Conservation (phyloP, 75 land plant species). For the Adiantum capillusveneris region DNA sequence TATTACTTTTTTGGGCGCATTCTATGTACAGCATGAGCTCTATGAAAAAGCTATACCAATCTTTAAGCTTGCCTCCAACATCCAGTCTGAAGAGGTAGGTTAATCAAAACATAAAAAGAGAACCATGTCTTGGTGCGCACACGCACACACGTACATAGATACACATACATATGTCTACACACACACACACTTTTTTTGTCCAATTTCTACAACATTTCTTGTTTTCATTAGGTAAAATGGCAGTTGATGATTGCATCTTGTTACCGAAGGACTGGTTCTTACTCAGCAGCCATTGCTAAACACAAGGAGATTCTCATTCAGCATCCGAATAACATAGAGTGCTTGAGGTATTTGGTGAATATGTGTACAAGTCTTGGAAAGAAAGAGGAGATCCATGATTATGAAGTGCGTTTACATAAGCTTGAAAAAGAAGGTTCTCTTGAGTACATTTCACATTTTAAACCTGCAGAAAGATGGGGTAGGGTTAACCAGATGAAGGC, state of each 20-base stretch:
- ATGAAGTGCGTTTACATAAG: slow-evolving; percentile 22
- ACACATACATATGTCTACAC: too few relatives aligned
- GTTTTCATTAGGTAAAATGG: slow-evolving; percentile 47
- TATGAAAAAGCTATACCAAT: slow-evolving; percentile 42
- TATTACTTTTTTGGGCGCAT: slow-evolving; percentile 27
- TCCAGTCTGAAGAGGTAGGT: slow-evolving; percentile 38
- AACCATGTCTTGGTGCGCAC: too few relatives aligned
- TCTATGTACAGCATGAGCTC: slow-evolving; percentile 32
- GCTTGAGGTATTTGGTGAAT: slow-evolving; percentile 26
- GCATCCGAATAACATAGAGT: slow-evolving; percentile 34
- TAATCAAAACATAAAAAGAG: too few relatives aligned
- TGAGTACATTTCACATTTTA: too few relatives aligned
- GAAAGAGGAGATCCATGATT: slow-evolving; percentile 18
- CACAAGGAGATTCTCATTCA: slow-evolving; percentile 22
- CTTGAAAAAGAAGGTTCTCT: slow-evolving; percentile 11
- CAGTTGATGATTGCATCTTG: slow-evolving; percentile 32
- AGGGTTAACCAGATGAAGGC: too few relatives aligned
- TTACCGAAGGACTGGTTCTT: slow-evolving; percentile 23
- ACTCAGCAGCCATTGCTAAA: slow-evolving; percentile 24
- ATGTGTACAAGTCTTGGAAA: slow-evolving; percentile 35
- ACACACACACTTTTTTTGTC: too few relatives aligned
- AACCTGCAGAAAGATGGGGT: too few relatives aligned
- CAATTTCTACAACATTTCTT: too few relatives aligned
- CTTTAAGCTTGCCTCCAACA: slow-evolving; percentile 35
- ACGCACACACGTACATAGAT: too few relatives aligned